These are phyloP conservation scores for Cryptococcus sp. DNA, from an alignment of 1,284 basidiomycete species.

Conservation along the genomic window DNA sequence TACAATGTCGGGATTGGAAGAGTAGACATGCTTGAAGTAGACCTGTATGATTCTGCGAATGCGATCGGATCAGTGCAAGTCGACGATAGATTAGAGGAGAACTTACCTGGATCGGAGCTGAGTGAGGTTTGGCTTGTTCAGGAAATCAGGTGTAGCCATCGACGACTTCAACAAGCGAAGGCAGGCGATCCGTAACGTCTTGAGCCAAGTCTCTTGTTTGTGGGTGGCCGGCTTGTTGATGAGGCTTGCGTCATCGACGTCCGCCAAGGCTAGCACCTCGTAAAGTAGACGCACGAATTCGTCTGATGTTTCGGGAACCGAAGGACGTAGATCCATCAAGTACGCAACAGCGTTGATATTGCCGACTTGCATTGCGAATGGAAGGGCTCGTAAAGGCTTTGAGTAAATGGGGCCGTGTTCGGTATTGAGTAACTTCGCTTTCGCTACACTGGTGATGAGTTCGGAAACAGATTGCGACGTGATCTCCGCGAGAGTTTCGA, in stretches of 20 bases:
- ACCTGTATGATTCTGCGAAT: slow-evolving; percentile 78
- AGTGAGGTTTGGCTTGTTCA: slow-evolving; percentile 69
- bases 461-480: slow-evolving; percentile 74
- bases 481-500: slow-evolving; percentile 76
- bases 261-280: slow-evolving; percentile 91
- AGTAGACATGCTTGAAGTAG: slow-evolving; percentile 99
- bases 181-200: slow-evolving; percentile 91
- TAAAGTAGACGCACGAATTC: slow-evolving; percentile 90
- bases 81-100: neutral
- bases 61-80: slow-evolving; percentile 9
- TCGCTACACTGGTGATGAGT: slow-evolving; percentile 74
- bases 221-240: slow-evolving; percentile 73
- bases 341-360: slow-evolving; percentile 98
- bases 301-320: slow-evolving; percentile 85
- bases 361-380: slow-evolving; percentile 94
- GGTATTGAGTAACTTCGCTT: slow-evolving; percentile 76
- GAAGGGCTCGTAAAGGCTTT: slow-evolving; percentile 94
- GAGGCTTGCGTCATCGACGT: slow-evolving; percentile 87
- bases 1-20: slow-evolving; percentile 88
- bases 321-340: slow-evolving; percentile 78
- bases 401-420: slow-evolving; percentile 74
- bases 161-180: slow-evolving; percentile 91
- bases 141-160: slow-evolving; percentile 92
- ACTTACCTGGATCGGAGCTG: slow-evolving; percentile 75
- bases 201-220: slow-evolving; percentile 80